Conservation (phyloP, 2,329 filamentous ascomycete genomes). For the Drechslerella coelobrocha region DNA sequence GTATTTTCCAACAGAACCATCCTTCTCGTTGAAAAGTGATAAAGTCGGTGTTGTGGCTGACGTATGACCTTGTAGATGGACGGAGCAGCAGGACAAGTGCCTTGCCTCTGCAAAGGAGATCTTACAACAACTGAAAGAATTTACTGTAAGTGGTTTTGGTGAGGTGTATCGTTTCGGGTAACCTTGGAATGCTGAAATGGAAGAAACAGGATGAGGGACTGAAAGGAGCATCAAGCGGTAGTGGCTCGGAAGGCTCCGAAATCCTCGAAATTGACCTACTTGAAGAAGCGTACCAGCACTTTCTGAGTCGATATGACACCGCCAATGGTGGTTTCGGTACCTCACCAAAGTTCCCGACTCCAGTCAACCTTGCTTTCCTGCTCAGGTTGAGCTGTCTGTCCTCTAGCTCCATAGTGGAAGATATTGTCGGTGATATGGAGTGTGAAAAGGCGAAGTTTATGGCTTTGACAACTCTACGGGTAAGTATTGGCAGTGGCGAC, state of each 20-base stretch:
- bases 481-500: conserved; percentile 26
- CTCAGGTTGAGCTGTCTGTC: conserved; percentile 76
- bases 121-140: conserved; percentile 78
- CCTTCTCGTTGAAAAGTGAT: neutral
- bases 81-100: conserved; percentile 81
- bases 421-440: conserved; percentile 86
- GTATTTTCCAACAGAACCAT: conserved; percentile 15
- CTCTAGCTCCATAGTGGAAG: conserved; percentile 72
- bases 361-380: conserved; percentile 82
- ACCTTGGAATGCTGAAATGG: neutral
- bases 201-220: conserved; percentile 52
- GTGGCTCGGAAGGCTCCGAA: conserved; percentile 63
- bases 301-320: conserved; percentile 78
- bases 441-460: conserved; percentile 76
- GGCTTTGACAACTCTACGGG: conserved; percentile 75
- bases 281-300: conserved; percentile 85
- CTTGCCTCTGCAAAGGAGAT: conserved; percentile 84
- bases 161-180: neutral
- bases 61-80: conserved; percentile 65
- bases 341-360: conserved; percentile 88
- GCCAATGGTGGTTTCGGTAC: conserved; percentile 78
- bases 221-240: conserved; percentile 41
- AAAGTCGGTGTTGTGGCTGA: neutral
- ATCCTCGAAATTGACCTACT: conserved; percentile 86
- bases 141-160: conserved; percentile 69